Base-by-base conservation (phyloP, 257 asterid genomes). In the Solanum medicagineum region DNA sequence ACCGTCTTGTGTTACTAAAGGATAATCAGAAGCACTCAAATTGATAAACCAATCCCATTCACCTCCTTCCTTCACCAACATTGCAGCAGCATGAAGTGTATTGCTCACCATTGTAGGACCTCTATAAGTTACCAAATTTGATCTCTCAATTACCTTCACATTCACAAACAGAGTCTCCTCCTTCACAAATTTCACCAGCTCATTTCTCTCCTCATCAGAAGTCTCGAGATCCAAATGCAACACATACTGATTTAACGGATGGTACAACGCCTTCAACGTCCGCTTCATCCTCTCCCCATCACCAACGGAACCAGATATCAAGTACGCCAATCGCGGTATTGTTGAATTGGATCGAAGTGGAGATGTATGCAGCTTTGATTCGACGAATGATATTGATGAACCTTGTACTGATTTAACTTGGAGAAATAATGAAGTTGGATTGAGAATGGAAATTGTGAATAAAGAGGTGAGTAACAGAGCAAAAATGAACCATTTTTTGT, bases 41-140 rank as follows among this genome's bases (percentile, higher is more conserved):
- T 93, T 94, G 54, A 94, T 92, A 82, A 94, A 94, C 98, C 98
- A 94, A 87, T 94, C 98, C 98, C 98, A 94, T 2, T 93, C 95
- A 16, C 95, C 97, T 68, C 93, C 92, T 74, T 92, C 94, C 84
- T 89, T 90, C 86, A 93, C 80, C 89, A 94, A 88, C 45, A 94
- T 90, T 1, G 95, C 90, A 49, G 94, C 93, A 85, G 93, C 97
- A 84, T 94, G 95, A 83, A 94, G 95, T 13, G 98, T 93, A 74
- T 91, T 93, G 40, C 87, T 89, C 77, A 94, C 97, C 97, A 94
- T 94, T 16, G 94, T 93, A 0, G 97, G 97, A 6, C 97, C 98
- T 57, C 95, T 87, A 45, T 92, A 94, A 24, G 97, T 94, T 22
- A 94, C 94, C 89, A 93, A 81, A 88, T 94, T 94, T 42, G 97